These are phyloP conservation scores for Chenopodium berlandieri DNA, from an alignment of 148 eudicot species.

Conservation along the genomic window DNA sequence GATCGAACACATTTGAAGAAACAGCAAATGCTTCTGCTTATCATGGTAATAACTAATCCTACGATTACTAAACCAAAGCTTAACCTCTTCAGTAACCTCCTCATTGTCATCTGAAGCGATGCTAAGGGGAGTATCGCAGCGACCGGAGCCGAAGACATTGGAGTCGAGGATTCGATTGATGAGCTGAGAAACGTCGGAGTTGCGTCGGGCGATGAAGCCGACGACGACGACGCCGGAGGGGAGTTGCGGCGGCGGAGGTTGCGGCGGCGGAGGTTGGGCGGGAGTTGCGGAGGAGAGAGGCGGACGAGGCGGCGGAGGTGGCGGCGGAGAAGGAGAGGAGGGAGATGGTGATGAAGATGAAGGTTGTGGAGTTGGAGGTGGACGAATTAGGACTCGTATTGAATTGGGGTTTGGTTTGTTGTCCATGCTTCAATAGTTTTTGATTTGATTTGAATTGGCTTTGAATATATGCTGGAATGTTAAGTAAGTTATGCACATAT, in stretches of 20 bases:
- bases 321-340: constrained; percentile 4
- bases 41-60: constrained; percentile 60
- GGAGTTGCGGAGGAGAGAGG: not conserved
- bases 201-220: constrained; percentile 61
- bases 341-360: not conserved
- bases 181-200: constrained; percentile 48
- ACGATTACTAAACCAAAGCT: constrained; percentile 40
- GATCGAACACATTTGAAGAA: constrained; percentile 48
- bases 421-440: not conserved
- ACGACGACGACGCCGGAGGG: constrained; percentile 66
- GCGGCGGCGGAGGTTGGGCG: constrained; percentile 6
- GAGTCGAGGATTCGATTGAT: constrained; percentile 71
- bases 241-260: constrained; percentile 11
- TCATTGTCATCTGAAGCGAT: not conserved
- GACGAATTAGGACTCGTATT: constrained; percentile 68
- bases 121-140: constrained; percentile 32
- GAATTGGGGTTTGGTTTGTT: constrained; percentile 26
- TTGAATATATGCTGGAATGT: too few species aligned
- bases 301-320: constrained; percentile 1
- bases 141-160: constrained; percentile 62
- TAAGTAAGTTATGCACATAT: too few species aligned
- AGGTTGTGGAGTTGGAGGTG: constrained; percentile 33
- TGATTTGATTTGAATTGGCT: too few species aligned
- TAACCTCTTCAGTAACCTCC: constrained; percentile 30
- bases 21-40: constrained; percentile 52